Evolutionary conservation across 176 grass and related monocot species (phyloP).

Genomic region (Stipa capillata): DNA sequence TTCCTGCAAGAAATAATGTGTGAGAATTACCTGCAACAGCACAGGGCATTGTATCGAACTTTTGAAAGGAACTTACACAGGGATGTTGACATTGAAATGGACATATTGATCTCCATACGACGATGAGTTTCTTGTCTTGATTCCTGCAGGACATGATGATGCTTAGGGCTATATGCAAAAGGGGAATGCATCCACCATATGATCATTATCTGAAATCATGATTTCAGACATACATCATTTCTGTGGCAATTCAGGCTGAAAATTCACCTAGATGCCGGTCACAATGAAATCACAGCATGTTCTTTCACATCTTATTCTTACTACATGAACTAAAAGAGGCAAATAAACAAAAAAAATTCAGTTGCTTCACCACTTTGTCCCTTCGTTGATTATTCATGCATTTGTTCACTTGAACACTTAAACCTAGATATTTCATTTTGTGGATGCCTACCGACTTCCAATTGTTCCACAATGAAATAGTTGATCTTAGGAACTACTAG

Average conservation of each 20-base stretch:
- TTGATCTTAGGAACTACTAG: neutral
- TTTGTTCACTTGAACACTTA: neutral
- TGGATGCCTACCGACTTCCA: neutral
- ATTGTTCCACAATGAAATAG: neutral
- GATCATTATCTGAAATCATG: neutral
- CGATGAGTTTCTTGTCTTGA: conserved; percentile 60
- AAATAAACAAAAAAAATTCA: neutral
- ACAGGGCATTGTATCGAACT: neutral
- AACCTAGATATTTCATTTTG: neutral
- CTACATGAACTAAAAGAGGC: neutral
- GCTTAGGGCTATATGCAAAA: neutral
- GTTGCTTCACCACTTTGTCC: neutral
- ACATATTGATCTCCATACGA: conserved; percentile 77
- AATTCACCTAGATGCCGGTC: neutral
- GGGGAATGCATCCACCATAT: neutral
- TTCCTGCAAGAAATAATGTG: conserved; percentile 34
- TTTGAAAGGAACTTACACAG: conserved; percentile 43
- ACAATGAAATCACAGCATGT: neutral
- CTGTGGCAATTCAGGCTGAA: neutral
- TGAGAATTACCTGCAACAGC: neutral
- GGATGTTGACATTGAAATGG: conserved; percentile 83
- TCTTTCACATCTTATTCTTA: neutral
- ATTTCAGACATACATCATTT: neutral
- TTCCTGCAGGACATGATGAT: conserved; percentile 37
- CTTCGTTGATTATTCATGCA: neutral